Conservation (phyloP, 2,329 filamentous ascomycete species). For the Hypocrella siamensis region DNA sequence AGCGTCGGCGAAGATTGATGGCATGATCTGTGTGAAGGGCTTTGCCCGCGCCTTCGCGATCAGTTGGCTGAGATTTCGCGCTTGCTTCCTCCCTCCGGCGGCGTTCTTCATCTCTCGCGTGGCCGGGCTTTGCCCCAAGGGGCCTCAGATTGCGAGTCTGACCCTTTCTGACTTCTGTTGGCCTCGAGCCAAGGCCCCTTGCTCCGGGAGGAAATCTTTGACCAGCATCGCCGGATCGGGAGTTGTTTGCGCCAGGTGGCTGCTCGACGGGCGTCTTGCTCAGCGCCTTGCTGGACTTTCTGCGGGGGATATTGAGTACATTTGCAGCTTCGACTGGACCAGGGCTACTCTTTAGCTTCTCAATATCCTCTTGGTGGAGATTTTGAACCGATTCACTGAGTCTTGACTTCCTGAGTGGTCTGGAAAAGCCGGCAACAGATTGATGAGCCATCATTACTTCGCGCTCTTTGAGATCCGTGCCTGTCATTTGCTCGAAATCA, state of each 20-base stretch:
- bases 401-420: neutral
- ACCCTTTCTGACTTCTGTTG: too few relatives aligned
- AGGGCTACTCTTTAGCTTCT: conserved; percentile 1
- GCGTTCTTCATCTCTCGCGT: neutral
- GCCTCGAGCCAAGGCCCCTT: too few relatives aligned
- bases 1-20: conserved; percentile 31
- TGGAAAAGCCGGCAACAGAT: too few relatives aligned
- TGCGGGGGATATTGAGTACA: conserved; percentile 3
- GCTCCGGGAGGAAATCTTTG: too few relatives aligned
- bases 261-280: neutral
- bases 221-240: too few relatives aligned
- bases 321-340: neutral
- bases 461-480: neutral
- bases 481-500: conserved; percentile 1
- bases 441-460: too few relatives aligned
- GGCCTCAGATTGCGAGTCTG: too few relatives aligned
- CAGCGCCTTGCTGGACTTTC: conserved; percentile 6
- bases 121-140: too few relatives aligned
- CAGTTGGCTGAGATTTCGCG: conserved; percentile 8
- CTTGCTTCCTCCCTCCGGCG: neutral
- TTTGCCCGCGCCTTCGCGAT: conserved; percentile 10
- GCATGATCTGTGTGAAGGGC: conserved; percentile 14
- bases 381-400: neutral
- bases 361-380: neutral
- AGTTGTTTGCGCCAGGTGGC: neutral